Percentiles rank a stretch among this genome's conserved stretches.
Conservation (phyloP, 768 basidiomycete species). For the Collybiopsis luxurians region DNA sequence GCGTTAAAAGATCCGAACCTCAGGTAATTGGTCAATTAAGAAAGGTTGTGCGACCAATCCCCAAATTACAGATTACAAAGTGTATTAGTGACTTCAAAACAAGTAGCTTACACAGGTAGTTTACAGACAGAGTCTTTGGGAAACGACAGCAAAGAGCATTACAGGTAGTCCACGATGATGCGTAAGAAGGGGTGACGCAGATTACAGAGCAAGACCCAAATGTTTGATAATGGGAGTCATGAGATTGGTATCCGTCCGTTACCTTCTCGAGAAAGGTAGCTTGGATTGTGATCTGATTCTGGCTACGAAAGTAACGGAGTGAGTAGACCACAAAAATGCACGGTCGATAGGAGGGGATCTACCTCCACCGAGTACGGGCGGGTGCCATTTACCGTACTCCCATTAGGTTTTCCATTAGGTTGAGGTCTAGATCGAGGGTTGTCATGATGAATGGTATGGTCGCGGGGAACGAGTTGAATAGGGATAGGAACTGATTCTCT, state of each 20-base stretch:
- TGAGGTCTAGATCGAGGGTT: background rate
- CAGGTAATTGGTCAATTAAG: no score
- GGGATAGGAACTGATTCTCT: background rate
- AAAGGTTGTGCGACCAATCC: no score
- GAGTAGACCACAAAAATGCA: background rate
- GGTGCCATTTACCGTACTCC: background rate
- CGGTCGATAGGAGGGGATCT: background rate
- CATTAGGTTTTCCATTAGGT: slow-evolving; percentile 1
- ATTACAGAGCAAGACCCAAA: background rate
- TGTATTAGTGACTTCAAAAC: no score
- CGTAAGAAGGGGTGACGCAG: background rate
- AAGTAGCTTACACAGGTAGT: no score
- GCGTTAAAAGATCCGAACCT: no score
- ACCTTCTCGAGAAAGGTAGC: background rate
- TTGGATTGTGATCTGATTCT: background rate
- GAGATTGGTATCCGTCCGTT: slow-evolving; percentile 3
- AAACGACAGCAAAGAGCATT: no score
- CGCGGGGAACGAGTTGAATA: background rate
- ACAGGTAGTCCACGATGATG: no score
- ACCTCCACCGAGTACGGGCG: background rate
- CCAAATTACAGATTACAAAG: no score
- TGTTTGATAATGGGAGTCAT: background rate
- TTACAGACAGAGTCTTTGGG: no score
- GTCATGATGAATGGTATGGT: background rate
- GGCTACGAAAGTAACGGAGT: background rate